phyloP scores from a whole-genome alignment of 2,329 filamentous ascomycete genomes.

The Cercospora brassicicola region DNA sequence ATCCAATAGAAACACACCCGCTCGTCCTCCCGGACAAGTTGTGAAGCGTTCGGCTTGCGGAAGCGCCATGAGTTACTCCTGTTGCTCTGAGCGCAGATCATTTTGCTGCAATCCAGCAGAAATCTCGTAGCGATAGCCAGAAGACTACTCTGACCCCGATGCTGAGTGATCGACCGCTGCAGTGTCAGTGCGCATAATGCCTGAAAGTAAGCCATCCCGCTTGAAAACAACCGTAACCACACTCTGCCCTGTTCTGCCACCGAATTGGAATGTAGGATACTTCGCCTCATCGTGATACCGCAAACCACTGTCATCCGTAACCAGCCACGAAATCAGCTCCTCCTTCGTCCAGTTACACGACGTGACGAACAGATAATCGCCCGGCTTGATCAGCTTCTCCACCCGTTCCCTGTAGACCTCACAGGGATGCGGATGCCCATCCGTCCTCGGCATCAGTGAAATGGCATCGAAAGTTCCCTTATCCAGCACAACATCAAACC shows the following conservation, averaged over 20 bases:
- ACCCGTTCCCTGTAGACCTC: slow-evolving; percentile 74
- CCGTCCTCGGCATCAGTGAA: slow-evolving; percentile 55
- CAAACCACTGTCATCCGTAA: slow-evolving; percentile 52
- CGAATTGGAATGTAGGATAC: slow-evolving; percentile 87
- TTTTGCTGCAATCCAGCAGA: background rate
- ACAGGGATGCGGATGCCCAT: slow-evolving; percentile 45
- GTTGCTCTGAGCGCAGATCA: background rate
- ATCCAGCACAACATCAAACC: slow-evolving; percentile 91
- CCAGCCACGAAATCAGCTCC: slow-evolving; percentile 81
- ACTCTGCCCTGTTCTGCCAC: slow-evolving; percentile 81
- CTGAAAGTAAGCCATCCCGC: slow-evolving; percentile 13
- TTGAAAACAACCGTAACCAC: slow-evolving; percentile 85
- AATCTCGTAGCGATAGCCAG: background rate
- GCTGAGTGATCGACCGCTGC: slow-evolving; percentile 1
- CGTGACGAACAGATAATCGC: slow-evolving; percentile 78
- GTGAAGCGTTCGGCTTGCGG: background rate
- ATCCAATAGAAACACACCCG: slow-evolving; percentile 37
- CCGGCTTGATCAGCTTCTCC: slow-evolving; percentile 64
- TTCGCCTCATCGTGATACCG: slow-evolving; percentile 66
- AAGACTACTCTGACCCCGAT: slow-evolving; percentile 9
- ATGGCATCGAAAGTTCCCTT: slow-evolving; percentile 98
- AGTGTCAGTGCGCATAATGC: background rate
- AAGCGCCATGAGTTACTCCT: background rate
- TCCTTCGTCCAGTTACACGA: slow-evolving; percentile 98
- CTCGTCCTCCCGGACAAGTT: background rate